Conservation (phyloP, 305 asterid species). For the Salvia sclarea region DNA sequence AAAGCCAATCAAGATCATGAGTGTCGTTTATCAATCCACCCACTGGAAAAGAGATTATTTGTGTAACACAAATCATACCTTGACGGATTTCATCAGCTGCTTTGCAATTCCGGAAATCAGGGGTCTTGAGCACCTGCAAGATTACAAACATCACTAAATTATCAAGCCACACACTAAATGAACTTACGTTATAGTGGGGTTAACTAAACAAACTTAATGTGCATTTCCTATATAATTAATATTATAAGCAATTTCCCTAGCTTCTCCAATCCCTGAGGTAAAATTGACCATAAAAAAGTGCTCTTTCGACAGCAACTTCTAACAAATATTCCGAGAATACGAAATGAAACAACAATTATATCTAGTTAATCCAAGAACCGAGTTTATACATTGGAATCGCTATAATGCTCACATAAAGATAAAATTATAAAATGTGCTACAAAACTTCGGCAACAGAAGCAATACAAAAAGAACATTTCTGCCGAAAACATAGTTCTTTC, state of each 20-base stretch:
- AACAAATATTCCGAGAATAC: not conserved
- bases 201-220: not conserved
- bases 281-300: not conserved
- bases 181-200: not conserved
- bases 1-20: not conserved
- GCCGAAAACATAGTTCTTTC: not conserved
- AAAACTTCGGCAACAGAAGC: not conserved
- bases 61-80: slow-evolving; percentile 41
- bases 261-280: not conserved
- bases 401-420: not conserved
- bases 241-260: not conserved
- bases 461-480: not conserved
- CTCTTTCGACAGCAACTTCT: not conserved
- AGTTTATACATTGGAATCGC: not conserved
- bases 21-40: not conserved
- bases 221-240: not conserved
- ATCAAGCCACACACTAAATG: not conserved
- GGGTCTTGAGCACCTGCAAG: slow-evolving; percentile 82
- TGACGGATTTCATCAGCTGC: slow-evolving; percentile 75
- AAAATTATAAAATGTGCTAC: not conserved
- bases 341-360: not conserved
- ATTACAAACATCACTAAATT: slow-evolving; percentile 25
- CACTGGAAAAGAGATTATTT: not conserved
- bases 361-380: not conserved
- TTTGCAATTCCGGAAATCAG: slow-evolving; percentile 77